Base-by-base conservation (phyloP, 148 eudicot genomes). In the Arctostaphylos glauca region DNA sequence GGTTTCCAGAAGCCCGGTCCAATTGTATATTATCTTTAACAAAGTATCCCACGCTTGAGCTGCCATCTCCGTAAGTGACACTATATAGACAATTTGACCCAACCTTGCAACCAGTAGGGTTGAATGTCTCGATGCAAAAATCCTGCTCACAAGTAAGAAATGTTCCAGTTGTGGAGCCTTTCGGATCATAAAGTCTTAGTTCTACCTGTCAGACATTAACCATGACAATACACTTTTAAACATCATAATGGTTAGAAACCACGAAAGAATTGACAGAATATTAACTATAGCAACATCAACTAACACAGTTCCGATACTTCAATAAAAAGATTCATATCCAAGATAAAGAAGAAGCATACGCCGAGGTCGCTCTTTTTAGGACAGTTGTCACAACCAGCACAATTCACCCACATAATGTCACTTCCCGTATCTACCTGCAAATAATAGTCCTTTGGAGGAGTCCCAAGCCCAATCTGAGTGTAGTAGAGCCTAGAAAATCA, bases 351-450 rank as follows among this genome's bases (percentile, higher is more conserved):
- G 90, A 54, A 58, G 81, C 89, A 74, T 93, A 95, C 98, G 75
- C 91, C 88, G 38, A 95, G 89, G 77, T 87, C 90, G 81, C 93
- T 93, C 82, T 89, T 88, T 53, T 62, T 85, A 52, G 98, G 97
- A 79, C 98, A 95, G 3, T 76, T 90, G 3, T 88, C 86, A 80
- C 97, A 95, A 80, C 92, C 91, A 76, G 81, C 89, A 79, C 98
- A 93, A 50, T 92, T 95, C 62, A 95, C 92, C 98, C 98, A 95
- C 66, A 92, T 81, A 70, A 95, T 71, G 84, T 95, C 95, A 85
- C 98, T 95, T 90, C 98, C 98, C 14, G 98, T 95, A 87, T 95
- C 98, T 53, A 95, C 90, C 88, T 95, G 98, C 75, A 95, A 90
- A 54, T 95, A 89, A 76, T 86, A 93, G 46, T 92, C 93, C 78